Conservation (phyloP, 2,329 filamentous ascomycete species). For the Colletotrichum lentis region DNA sequence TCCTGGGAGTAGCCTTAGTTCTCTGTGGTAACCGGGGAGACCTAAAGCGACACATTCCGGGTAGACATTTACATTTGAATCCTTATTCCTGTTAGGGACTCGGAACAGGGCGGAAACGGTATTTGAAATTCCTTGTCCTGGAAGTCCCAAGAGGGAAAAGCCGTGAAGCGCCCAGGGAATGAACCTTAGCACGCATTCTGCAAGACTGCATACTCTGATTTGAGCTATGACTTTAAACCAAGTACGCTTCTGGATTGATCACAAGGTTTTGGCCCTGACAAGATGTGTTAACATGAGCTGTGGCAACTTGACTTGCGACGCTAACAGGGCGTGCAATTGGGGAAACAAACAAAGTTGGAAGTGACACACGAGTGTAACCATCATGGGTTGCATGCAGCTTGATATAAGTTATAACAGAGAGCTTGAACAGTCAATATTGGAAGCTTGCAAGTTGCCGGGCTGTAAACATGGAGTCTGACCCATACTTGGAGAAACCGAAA, state of each 20-base stretch:
- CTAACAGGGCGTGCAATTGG: neutral
- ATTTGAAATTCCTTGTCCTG: no score
- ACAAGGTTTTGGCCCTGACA: no score
- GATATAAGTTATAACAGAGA: neutral
- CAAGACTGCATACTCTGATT: no score
- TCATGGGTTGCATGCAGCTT: neutral
- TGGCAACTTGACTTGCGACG: slow-evolving; percentile 7
- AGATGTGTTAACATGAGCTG: neutral
- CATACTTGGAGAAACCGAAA: neutral
- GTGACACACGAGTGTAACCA: slow-evolving; percentile 24
- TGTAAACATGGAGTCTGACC: neutral
- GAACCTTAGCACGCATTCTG: no score
- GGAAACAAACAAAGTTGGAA: neutral
- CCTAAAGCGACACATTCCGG: neutral
- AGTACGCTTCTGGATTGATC: no score
- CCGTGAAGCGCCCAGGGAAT: no score
- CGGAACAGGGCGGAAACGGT: no score
- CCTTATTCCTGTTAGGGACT: neutral
- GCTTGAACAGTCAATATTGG: neutral
- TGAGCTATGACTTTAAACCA: no score
- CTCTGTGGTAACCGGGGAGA: slow-evolving; percentile 11
- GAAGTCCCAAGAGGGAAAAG: no score
- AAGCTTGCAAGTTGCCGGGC: neutral
- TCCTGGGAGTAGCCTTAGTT: neutral
- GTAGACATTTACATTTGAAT: neutral